These are phyloP conservation scores for Geranomyces michiganensis DNA, from an alignment of 192 early-diverging fungal genomes.

Conservation along the genomic window DNA sequence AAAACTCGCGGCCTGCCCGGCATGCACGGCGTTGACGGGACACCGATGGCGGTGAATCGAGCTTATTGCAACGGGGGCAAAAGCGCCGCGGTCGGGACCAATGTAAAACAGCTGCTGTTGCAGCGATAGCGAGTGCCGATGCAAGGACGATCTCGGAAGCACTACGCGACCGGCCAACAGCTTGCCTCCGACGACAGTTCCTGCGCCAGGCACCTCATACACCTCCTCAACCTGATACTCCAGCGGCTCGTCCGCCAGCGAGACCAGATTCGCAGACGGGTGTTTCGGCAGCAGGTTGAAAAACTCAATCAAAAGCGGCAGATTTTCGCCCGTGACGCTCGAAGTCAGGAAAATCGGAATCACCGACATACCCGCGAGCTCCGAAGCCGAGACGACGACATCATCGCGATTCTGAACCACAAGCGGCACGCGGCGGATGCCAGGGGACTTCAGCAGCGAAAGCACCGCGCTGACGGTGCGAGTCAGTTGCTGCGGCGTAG, in stretches of 20 bases:
- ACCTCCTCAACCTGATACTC: conserved; percentile 82
- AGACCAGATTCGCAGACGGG: conserved; percentile 18
- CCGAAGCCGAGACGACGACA: conserved; percentile 39
- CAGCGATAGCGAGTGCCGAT: background rate
- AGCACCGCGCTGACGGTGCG: conserved; percentile 48
- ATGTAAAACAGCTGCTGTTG: conserved; percentile 52
- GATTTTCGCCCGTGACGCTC: conserved; percentile 77
- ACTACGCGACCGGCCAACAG: conserved; percentile 18
- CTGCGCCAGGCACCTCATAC: conserved; percentile 66
- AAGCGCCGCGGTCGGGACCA: conserved; percentile 72
- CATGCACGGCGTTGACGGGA: conserved; percentile 64
- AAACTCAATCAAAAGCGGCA: conserved; percentile 67
- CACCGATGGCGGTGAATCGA: conserved; percentile 86
- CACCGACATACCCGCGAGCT: conserved; percentile 45
- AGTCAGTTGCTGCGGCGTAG: conserved; percentile 46
- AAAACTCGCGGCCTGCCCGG: conserved; percentile 76
- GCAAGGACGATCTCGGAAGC: background rate
- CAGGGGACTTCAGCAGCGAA: conserved; percentile 46
- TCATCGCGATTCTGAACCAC: conserved; percentile 53
- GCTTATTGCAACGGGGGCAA: conserved; percentile 67
- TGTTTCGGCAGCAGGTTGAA: conserved; percentile 74
- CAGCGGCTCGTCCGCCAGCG: conserved; percentile 34
- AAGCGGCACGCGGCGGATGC: conserved; percentile 48
- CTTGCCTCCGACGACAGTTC: conserved; percentile 50
- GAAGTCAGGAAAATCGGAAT: conserved; percentile 86